A percentile compares a stretch with the other conserved stretches of the same genome.
phyloP scores from a whole-genome alignment of 805 yeast genomes.

The Brettanomyces sp. region DNA sequence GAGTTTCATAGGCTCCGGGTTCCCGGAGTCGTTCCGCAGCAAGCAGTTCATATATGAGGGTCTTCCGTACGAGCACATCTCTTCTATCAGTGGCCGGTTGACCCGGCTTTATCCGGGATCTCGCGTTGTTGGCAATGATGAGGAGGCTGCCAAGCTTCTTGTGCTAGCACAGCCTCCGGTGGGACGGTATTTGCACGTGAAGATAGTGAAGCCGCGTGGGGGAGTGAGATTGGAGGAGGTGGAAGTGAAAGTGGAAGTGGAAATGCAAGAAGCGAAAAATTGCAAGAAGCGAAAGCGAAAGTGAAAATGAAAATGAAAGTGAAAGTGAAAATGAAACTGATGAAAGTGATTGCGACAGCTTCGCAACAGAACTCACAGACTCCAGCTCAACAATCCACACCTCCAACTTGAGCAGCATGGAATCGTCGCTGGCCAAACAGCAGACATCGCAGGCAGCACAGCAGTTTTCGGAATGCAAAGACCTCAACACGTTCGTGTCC shows the following conservation, averaged over 20 bases:
- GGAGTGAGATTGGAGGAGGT: too few species aligned
- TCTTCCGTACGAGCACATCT: slow-evolving; percentile 76
- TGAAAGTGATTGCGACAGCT: too few species aligned
- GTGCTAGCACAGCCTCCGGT: slow-evolving; percentile 42
- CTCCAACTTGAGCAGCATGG: too few species aligned
- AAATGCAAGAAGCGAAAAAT: too few species aligned
- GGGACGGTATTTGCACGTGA: slow-evolving; percentile 67
- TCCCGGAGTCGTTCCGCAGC: slow-evolving; percentile 69
- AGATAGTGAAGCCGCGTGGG: slow-evolving; percentile 52
- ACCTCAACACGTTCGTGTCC: slow-evolving; percentile 59
- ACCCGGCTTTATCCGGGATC: slow-evolving; percentile 76
- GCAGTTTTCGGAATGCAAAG: slow-evolving; percentile 43
- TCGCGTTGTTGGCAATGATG: slow-evolving; percentile 46
- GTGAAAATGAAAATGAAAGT: too few species aligned
- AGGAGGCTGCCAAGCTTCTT: slow-evolving; percentile 42
- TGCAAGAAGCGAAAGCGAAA: too few species aligned
- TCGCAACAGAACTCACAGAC: too few species aligned
- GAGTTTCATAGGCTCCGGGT: slow-evolving; percentile 74
- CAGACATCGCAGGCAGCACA: too few species aligned
- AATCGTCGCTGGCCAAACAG: too few species aligned
- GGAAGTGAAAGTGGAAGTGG: too few species aligned
- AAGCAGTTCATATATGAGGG: slow-evolving; percentile 80
- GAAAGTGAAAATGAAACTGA: too few species aligned
- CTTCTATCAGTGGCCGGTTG: slow-evolving; percentile 71
- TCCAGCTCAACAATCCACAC: too few species aligned